Base-by-base conservation (phyloP, 2,329 filamentous ascomycete species). In the Dothideomycetes sp. region DNA sequence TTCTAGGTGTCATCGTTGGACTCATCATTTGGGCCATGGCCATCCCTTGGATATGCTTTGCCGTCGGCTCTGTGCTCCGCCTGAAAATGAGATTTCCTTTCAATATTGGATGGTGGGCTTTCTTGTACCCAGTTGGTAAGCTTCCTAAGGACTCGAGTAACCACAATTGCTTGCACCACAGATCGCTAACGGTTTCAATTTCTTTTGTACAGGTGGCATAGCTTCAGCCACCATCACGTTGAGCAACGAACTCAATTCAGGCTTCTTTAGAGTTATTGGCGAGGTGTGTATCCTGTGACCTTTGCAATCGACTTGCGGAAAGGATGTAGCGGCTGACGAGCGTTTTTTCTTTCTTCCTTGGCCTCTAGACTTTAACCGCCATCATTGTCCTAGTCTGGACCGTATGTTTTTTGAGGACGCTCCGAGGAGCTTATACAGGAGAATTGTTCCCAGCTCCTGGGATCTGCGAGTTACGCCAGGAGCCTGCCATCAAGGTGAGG, bases 91-190 rank as follows among this genome's bases (percentile, higher is more conserved):
- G 54, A 13, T 73, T 78, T 46, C 71, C 73, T 0, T 78, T 79
- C 55, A 78, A 78, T 50, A 73, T 78, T 58, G 74, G 74, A 11
- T 76, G 74, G 73, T 78, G 72, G 73, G 71, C 70, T 3, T 77
- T 77, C 45, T 74, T 68, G 0, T 78, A 78, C 47, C 75, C 74
- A 35, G 28, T 43, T n/a, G 39, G 38, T 41, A 33, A 7, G 38
- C 5, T 33, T 6, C 24, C n/a, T 27, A 9, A 9, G 24, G 24
- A 27, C 24, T 27, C n/a, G 24, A 27, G n/a, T 2, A 15, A 9
- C 23, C 4, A 7, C 12, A 17, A 7, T 31, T 31, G 7, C 12
- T n/a, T 8, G 13, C 16, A 6, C 8, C 28, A n/a, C n/a, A n/a
- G n/a, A n/a, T n/a, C 33, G 38, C 29, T 34, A 20, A 41, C 22